Base-by-base conservation (phyloP, 495 filamentous ascomycete species). In the Cercophora sp. region DNA sequence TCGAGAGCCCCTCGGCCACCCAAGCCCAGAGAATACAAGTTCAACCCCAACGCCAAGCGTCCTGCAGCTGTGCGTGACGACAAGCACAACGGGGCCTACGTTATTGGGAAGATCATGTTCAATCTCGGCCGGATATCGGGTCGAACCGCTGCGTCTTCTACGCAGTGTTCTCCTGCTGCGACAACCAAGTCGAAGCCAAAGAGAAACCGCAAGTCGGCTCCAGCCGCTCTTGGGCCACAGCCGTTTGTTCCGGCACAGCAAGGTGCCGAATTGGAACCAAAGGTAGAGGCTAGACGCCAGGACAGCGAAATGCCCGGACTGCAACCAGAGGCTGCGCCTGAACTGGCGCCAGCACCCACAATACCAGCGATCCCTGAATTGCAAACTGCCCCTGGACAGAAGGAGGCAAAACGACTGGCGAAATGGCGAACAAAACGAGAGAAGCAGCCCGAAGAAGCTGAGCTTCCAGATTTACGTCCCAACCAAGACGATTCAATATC, bases 11-110 rank as follows among this genome's bases (percentile, higher is more conserved):
- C 48, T 0, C 43, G 48, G 39, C 56, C 61, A 25, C 59, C 50
- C 1, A 65, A 16, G 8, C 18, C 32, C 16, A 25, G 20, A 11
- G 46, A 48, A 18, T 32, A 20, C 5, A 48, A 64, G 13, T 46
- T 61, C 4, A 70, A 67, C 11, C 56, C 66, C 3, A 48, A 67
- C 13, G 63, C 67, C 8, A 68, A 67, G 47, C 57, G 64, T 5
- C 69, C 69, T 0, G 59, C 58, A 8, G 62, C 67, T 0, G 39
- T 65, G 23, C 69, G 69, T 3, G 67, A 70, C 25, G 56, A 70
- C 34, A 70, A 66, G 51, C 52, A 51, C 10, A 71, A 71, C 52
- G 61, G 63, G 10, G 60, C 70, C 13, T 69, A 67, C 51, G 57
- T 64, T n/a, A 56, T 57, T 4, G 57, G 56, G 35, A 68, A 67